Evolutionary conservation across 108 stramenopile species (phyloP).

Genomic region (Fistulifera solaris): DNA sequence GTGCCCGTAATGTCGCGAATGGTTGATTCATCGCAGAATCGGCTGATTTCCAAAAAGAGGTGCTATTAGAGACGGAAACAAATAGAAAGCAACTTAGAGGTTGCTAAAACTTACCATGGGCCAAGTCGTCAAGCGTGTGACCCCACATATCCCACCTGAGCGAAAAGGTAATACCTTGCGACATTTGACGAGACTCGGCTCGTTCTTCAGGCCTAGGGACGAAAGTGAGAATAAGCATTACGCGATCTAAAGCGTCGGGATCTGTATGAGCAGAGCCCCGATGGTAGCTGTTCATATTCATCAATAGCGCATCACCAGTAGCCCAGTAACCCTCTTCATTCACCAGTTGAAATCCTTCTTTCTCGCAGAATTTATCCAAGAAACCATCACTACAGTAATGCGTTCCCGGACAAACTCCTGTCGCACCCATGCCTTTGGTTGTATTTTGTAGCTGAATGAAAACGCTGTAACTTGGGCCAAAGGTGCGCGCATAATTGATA

Average conservation of each 20-base stretch:
- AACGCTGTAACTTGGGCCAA: slow-evolving; percentile 29
- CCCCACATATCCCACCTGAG: slow-evolving; percentile 43
- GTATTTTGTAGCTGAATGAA: slow-evolving; percentile 41
- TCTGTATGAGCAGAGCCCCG: slow-evolving; percentile 43
- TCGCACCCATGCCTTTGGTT: slow-evolving; percentile 41
- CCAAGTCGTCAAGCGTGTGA: slow-evolving; percentile 38
- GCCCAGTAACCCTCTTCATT: slow-evolving; percentile 21
- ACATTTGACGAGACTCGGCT: slow-evolving; percentile 15
- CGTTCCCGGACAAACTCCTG: slow-evolving; percentile 45
- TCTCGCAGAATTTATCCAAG: slow-evolving; percentile 8
- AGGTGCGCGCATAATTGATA: slow-evolving; percentile 29
- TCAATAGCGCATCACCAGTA: slow-evolving; percentile 33
- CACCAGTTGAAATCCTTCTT: slow-evolving; percentile 9
- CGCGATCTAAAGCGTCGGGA: slow-evolving; percentile 34
- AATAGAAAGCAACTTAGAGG: too few species aligned
- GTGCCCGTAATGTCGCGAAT: slow-evolving; percentile 20
- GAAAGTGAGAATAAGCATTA: slow-evolving; percentile 48
- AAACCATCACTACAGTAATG: slow-evolving; percentile 32
- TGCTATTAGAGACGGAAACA: too few species aligned
- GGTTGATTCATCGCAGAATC: slow-evolving; percentile 31
- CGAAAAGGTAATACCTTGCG: slow-evolving; percentile 34
- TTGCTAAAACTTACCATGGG: neutral
- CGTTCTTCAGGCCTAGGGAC: slow-evolving; percentile 28
- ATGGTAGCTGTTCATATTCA: slow-evolving; percentile 48
- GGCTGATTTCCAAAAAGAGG: slow-evolving; percentile 3